These are phyloP conservation scores for Talaromyces borbonicus DNA, from an alignment of 495 filamentous ascomycete species.

Conservation along the genomic window DNA sequence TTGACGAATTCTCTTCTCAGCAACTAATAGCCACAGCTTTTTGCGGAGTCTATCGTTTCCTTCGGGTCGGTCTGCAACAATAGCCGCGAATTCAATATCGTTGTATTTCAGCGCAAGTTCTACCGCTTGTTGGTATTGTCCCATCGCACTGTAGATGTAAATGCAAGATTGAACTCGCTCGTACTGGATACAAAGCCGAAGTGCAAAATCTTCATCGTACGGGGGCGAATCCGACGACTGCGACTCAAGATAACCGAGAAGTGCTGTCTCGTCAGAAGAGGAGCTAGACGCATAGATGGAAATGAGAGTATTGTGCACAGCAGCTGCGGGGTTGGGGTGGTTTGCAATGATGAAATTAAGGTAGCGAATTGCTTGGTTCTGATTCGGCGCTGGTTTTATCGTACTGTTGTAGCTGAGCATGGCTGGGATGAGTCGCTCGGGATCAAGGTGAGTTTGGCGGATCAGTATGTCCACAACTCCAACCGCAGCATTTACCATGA, in stretches of 20 bases:
- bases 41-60: constrained; percentile 73
- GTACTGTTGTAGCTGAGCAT: constrained; percentile 87
- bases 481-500: constrained; percentile 78
- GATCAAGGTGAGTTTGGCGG: constrained; percentile 80
- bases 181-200: constrained; percentile 89
- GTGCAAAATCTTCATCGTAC: constrained; percentile 95
- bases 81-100: constrained; percentile 78
- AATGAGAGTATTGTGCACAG: constrained; percentile 95
- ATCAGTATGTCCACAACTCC: constrained; percentile 89
- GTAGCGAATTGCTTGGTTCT: constrained; percentile 94
- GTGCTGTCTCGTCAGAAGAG: constrained; percentile 68
- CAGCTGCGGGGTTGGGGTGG: constrained; percentile 68
- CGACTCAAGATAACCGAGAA: constrained; percentile 78
- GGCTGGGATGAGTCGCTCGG: constrained; percentile 82
- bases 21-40: constrained; percentile 88
- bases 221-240: constrained; percentile 62
- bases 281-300: constrained; percentile 88
- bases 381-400: constrained; percentile 31
- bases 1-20: constrained; percentile 81
- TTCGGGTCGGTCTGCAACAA: constrained; percentile 80
- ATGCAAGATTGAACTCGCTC: constrained; percentile 86
- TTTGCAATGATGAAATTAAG: constrained; percentile 89
- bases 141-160: constrained; percentile 93
- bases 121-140: constrained; percentile 84
- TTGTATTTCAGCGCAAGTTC: constrained; percentile 81